Percentiles rank a stretch among this genome's conserved stretches.
Evolutionary conservation across 2,329 filamentous ascomycete species (phyloP).

Genomic region (Aschersonia sp.): DNA sequence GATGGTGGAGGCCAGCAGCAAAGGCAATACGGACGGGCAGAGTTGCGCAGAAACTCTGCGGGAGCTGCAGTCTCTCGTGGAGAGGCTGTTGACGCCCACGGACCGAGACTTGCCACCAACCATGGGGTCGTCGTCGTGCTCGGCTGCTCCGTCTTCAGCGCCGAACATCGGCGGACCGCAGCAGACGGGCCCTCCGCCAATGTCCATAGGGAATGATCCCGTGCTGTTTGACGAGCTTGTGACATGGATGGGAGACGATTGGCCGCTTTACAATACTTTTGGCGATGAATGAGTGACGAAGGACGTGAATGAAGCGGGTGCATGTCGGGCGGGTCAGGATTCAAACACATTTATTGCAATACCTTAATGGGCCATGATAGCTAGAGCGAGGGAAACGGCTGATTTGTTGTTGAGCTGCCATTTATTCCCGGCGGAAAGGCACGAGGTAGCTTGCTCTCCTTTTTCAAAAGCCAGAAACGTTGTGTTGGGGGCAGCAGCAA

Average conservation of each 20-base stretch:
- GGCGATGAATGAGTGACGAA: not conserved
- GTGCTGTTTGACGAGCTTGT: constrained; percentile 20
- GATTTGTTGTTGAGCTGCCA: too few species aligned
- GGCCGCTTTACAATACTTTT: constrained; percentile 13
- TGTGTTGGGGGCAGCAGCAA: too few species aligned
- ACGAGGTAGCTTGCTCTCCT: too few species aligned
- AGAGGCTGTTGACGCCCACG: constrained; percentile 14
- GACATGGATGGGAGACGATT: constrained; percentile 22
- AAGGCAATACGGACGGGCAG: constrained; percentile 21
- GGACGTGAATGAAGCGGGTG: too few species aligned
- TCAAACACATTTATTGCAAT: too few species aligned
- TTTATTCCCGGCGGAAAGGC: too few species aligned
- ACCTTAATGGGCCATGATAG: too few species aligned
- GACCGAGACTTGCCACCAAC: constrained; percentile 5
- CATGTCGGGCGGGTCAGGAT: too few species aligned
- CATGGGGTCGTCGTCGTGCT: constrained; percentile 7
- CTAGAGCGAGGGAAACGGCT: too few species aligned
- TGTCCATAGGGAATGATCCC: constrained; percentile 15
- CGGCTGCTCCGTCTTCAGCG: constrained; percentile 4
- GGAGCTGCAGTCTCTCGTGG: constrained; percentile 22
- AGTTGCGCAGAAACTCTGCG: constrained; percentile 23
- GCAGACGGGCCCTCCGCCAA: constrained; percentile 10
- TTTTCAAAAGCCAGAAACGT: too few species aligned
- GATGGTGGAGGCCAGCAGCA: constrained; percentile 24
- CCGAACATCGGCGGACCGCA: constrained; percentile 10